Base-by-base conservation (phyloP, 2,329 filamentous ascomycete genomes). In the Ambrosiella beaveri region DNA sequence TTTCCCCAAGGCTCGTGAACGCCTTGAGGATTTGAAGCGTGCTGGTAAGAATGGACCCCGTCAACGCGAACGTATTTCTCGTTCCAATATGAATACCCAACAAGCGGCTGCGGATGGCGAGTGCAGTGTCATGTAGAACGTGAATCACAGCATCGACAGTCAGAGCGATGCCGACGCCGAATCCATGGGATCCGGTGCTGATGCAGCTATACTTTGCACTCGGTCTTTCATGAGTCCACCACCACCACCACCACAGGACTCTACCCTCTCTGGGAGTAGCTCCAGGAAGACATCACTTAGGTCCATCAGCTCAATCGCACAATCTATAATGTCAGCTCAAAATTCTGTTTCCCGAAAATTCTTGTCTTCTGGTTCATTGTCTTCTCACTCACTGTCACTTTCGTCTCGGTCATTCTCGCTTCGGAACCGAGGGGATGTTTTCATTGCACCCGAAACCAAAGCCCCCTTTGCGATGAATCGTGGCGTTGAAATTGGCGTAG, bases 1-100 rank as follows among this genome's bases (percentile, higher is more conserved):
- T 66, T 95, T 94, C 67, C 86, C 87, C 50, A 95, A 96, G 70
- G 93, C 93, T 12, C 82, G 91, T 59, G 89, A 96, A 66, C 81
- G 91, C 53, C 79, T 98, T 4, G 91, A 97, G 67, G 93, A 97
- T 64, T 77, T 98, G 57, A 95, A 94, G 71, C 80, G 82, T 62
- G 82, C 84, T 1, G 88, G 88, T 27, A 82, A 81, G 49, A 86
- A 83, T 44, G 76, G 71, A 54, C 81, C 86, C 62, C 88, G 86
- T 66, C 81, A 82, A 57, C 79, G 87, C 57, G 87, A 90, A 65
- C 81, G 84, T 58, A 80, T 96, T 61, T 90, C 86, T 7, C 79
- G 91, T 59, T 91, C 84, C 63, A 86, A 88, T 63, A 81, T 87
- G 58, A 85, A 85, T 66, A 86, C 83, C 68, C 85, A 91, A 19